Evolutionary conservation across 106 monocot genomes (phyloP).

Genomic region (Ottelia alismoides): DNA sequence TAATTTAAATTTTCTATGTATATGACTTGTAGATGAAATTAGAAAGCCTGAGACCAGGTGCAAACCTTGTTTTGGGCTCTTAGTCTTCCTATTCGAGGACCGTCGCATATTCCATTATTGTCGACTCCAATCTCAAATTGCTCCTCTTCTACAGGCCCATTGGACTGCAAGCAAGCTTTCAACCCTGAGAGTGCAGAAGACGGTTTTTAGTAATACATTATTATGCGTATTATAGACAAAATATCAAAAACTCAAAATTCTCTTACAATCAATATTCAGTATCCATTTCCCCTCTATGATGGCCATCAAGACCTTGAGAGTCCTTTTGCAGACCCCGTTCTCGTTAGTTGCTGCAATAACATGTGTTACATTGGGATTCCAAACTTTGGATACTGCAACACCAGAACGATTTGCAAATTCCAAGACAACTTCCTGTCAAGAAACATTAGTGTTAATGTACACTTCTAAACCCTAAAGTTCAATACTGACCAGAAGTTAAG

Average conservation of each 20-base stretch:
- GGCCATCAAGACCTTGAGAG: constrained; percentile 79
- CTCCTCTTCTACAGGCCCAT: constrained; percentile 51
- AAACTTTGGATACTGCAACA: constrained; percentile 33
- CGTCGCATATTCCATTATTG: constrained; percentile 56
- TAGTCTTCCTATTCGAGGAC: constrained; percentile 69
- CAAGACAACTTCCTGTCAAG: constrained; percentile 47
- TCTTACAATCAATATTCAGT: constrained; percentile 74
- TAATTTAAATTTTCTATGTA: too few relatives aligned
- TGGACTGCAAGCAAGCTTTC: constrained; percentile 53
- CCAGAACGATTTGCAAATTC: constrained; percentile 48
- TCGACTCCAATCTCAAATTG: constrained; percentile 64
- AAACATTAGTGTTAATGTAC: constrained; percentile 11
- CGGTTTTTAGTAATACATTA: too few relatives aligned
- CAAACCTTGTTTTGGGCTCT: constrained; percentile 44
- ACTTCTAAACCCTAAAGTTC: neutral
- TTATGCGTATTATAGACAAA: neutral
- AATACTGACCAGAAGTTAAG: too few relatives aligned
- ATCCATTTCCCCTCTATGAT: constrained; percentile 89
- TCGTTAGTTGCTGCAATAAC: constrained; percentile 79
- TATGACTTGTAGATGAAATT: too few relatives aligned
- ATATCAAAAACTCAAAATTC: neutral
- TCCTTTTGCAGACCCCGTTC: constrained; percentile 68
- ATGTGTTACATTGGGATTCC: constrained; percentile 75
- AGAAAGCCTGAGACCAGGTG: neutral
- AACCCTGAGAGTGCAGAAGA: constrained; percentile 43